Conservation (phyloP, 441 rosid species). For the Bruguiera hainesii region DNA sequence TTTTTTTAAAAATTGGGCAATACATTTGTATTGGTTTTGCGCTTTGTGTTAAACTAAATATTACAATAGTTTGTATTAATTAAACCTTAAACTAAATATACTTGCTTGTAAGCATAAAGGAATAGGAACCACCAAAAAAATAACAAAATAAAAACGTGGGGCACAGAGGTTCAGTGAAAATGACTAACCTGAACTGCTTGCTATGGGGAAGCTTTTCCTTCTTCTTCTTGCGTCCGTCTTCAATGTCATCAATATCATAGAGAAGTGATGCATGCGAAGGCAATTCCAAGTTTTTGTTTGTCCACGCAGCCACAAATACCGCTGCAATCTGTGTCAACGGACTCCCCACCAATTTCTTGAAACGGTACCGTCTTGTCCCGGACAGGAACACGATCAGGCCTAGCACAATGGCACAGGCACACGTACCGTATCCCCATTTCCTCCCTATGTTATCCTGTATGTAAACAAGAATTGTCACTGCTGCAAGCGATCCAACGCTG, state of each 20-base stretch:
- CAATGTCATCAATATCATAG: conserved; percentile 50
- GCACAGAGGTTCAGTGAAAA: neutral
- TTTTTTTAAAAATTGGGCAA: no score
- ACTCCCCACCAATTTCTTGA: conserved; percentile 78
- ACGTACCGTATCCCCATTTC: conserved; percentile 81
- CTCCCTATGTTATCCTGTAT: conserved; percentile 82
- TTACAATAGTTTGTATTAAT: no score
- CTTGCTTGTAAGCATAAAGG: no score
- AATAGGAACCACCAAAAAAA: no score
- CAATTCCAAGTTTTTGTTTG: conserved; percentile 45
- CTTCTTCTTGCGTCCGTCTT: conserved; percentile 41
- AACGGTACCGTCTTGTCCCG: conserved; percentile 74
- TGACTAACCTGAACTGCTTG: conserved; percentile 61
- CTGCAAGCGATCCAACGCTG: conserved; percentile 71
- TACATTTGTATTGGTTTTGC: no score
- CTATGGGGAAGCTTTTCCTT: conserved; percentile 72
- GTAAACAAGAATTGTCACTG: conserved; percentile 85
- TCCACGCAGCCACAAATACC: conserved; percentile 64
- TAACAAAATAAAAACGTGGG: no score
- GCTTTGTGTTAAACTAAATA: no score
- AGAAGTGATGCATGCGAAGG: conserved; percentile 57
- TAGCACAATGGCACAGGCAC: conserved; percentile 60
- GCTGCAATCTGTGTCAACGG: conserved; percentile 85
- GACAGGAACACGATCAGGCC: conserved; percentile 57
- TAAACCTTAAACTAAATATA: no score